Evolutionary conservation across 2,329 filamentous ascomycete species (phyloP), one percentile per base, ranked within the genome.

Genomic region (Diaporthe helianthi): DNA sequence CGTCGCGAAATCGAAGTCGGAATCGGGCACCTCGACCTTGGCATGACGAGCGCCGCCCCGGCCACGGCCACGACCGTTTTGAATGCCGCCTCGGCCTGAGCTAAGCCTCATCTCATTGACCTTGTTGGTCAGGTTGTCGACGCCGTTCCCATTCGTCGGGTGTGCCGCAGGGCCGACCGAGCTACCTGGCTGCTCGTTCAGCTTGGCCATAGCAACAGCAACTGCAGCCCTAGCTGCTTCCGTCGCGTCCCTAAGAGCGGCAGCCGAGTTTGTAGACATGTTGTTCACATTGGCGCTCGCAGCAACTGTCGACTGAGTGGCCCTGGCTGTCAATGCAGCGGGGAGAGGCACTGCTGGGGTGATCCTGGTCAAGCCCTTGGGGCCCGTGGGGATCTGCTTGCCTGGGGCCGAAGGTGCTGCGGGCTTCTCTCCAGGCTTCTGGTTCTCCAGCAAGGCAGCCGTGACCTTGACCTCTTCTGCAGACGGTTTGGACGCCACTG

Each of bases 1-100:
- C 19, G 87, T 88, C 74, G 92, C 92, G 76, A 99, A 99, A 77
- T 99, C 95, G 75, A 94, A 99, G 77, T 98, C 96, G 1, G 93
- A 90, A 58, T 92, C 88, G 0, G 96, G 96, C 3, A 99, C 93
- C 65, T 97, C 94, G 38, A 98, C 89, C 81, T 93, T 96, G 74
- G 86, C 83, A 60, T 85, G 82, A 29, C 79, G 79, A 44, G 84
- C 82, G 1, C 83, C 84, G 84, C 83, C 41, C 79, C 80, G 58
- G 81, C 80, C 69, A 47, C 69, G 69, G 10, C 69, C 69, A 58
- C 88, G 85, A 51, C 84, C 80, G 26, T 58, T 68, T 47, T 80
- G 78, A n/a, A 85, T 79, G 10, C 84, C 83, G 24, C 83, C 82
- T 55, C 83, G 80, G 8, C 83, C 81, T 13, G 90, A 88, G 70